phyloP scores from a whole-genome alignment of 495 filamentous ascomycete genomes.

The Apiosordaria backusii region DNA sequence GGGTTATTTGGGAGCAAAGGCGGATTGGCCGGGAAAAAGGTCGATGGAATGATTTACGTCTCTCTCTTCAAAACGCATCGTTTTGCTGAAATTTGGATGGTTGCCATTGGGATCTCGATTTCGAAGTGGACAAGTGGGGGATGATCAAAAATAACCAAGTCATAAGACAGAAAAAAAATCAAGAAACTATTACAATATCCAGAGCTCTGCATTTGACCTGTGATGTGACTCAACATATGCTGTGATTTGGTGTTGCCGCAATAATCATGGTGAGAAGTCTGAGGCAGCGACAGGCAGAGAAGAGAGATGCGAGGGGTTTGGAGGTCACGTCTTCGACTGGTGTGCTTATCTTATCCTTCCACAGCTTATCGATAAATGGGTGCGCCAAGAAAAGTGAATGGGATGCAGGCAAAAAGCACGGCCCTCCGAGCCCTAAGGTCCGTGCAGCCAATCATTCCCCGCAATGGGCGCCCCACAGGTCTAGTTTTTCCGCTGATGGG shows the following conservation, averaged over 20 bases:
- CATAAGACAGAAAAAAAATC: neutral
- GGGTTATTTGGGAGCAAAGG: neutral
- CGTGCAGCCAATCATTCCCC: conserved; percentile 26
- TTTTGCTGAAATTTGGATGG: neutral
- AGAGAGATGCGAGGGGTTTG: neutral
- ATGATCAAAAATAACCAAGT: neutral
- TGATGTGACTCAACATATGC: neutral
- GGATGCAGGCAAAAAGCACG: conserved; percentile 13
- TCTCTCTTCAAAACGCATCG: neutral
- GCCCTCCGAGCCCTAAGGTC: conserved; percentile 33
- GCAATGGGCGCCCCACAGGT: conserved; percentile 25
- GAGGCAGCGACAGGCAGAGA: neutral
- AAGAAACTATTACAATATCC: neutral
- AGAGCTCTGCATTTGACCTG: neutral
- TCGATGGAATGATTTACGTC: conserved; percentile 1
- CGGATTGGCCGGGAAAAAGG: neutral
- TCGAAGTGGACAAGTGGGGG: neutral
- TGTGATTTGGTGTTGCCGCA: neutral
- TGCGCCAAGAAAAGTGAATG: neutral
- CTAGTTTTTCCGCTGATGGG: conserved; percentile 31
- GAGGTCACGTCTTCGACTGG: no score
- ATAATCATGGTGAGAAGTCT: neutral
- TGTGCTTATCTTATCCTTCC: neutral
- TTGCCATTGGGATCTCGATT: neutral
- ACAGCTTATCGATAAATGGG: neutral